phyloP scores from a whole-genome alignment of 768 basidiomycete species.

The Panaeolus papilionaceus region DNA sequence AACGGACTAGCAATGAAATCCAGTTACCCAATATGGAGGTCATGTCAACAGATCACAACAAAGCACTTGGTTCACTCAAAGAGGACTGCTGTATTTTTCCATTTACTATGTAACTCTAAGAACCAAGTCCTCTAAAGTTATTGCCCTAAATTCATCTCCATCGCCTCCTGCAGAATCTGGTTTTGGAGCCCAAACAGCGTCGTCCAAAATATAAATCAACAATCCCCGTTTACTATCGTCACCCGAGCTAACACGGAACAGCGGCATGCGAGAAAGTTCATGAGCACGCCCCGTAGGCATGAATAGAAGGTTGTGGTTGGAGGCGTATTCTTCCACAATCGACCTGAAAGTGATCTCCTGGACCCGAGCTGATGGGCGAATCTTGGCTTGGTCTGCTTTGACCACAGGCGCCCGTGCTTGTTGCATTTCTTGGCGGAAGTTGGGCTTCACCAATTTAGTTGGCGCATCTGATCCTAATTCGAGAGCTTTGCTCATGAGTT shows the following conservation, averaged over 20 bases:
- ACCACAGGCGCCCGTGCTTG: constrained; percentile 35
- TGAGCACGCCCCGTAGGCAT: constrained; percentile 88
- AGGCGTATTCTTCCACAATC: constrained; percentile 91
- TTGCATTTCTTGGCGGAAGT: constrained; percentile 57
- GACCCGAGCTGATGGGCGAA: constrained; percentile 54
- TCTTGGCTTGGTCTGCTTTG: constrained; percentile 40
- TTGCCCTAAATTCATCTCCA: constrained; percentile 71
- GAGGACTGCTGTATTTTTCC: neutral
- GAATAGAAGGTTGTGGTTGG: constrained; percentile 87
- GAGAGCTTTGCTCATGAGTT: constrained; percentile 95
- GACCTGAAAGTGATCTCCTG: constrained; percentile 92
- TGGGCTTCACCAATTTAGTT: constrained; percentile 69
- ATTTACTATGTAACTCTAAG: constrained; percentile 47
- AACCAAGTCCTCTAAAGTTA: constrained; percentile 91
- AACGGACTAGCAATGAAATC: neutral
- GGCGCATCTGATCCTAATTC: constrained; percentile 83
- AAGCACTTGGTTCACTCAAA: neutral
- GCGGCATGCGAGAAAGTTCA: constrained; percentile 84
- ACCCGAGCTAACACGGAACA: constrained; percentile 81
- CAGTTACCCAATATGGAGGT: neutral
- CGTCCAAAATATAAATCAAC: constrained; percentile 88
- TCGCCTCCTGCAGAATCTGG: constrained; percentile 49
- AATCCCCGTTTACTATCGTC: constrained; percentile 88
- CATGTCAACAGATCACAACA: constrained; percentile 6
- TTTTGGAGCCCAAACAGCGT: constrained; percentile 88